Percentiles rank a stretch among this genome's conserved stretches.
Conservation (phyloP, 805 yeast genomes). For the Monosporozyma servazzii region DNA sequence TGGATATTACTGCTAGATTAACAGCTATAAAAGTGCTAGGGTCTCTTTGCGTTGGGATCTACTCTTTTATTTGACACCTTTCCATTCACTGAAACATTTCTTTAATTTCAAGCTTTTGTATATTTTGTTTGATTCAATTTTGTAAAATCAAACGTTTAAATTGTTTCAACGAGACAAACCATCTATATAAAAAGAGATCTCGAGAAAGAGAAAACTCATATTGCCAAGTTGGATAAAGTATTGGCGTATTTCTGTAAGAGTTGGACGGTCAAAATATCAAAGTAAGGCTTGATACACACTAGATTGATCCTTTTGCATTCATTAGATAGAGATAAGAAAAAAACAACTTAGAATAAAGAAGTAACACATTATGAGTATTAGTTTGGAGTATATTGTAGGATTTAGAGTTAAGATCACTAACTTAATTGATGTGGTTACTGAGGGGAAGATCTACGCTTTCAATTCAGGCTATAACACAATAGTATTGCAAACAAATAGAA, state of each 20-base stretch:
- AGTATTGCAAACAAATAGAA: slow-evolving; percentile 24
- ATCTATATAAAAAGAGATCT: neutral
- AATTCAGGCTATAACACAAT: slow-evolving; percentile 36
- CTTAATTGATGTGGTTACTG: slow-evolving; percentile 43
- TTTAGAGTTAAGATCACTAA: slow-evolving; percentile 53
- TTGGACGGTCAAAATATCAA: no score
- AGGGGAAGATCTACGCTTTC: slow-evolving; percentile 59
- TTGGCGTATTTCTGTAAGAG: neutral
- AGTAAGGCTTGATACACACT: neutral
- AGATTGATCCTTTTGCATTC: neutral
- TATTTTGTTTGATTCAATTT: neutral
- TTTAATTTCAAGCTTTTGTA: neutral
- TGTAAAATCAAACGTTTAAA: neutral
- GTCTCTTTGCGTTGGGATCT: neutral
- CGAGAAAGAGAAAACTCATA: neutral
- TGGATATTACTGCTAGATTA: neutral
- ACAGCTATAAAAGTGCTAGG: neutral
- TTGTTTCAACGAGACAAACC: neutral
- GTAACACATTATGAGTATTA: slow-evolving; percentile 18
- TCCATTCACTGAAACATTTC: neutral
- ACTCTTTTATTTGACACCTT: neutral
- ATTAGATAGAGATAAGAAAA: neutral
- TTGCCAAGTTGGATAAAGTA: neutral
- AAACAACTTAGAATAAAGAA: neutral
- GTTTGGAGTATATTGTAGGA: slow-evolving; percentile 25